Conservation (phyloP, 2,329 filamentous ascomycete species). For the Lasiodiplodia theobromae region DNA sequence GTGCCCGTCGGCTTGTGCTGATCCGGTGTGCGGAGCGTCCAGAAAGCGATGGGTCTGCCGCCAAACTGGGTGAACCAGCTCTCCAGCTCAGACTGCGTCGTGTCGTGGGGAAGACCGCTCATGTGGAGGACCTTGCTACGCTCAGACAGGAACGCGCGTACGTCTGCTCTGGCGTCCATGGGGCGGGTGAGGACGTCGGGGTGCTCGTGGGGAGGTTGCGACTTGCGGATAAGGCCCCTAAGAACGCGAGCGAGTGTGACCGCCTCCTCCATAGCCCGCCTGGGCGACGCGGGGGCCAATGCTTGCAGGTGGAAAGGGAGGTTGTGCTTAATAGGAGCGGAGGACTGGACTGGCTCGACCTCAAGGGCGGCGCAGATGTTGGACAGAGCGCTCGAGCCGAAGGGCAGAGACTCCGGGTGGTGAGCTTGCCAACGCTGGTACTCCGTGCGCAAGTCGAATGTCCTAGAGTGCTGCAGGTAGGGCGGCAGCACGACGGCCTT, state of each 20-base stretch:
- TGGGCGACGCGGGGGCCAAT: conserved; percentile 90
- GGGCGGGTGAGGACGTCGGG: conserved; percentile 93
- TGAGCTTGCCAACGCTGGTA: conserved; percentile 99
- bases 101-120: conserved; percentile 96
- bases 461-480: conserved; percentile 96
- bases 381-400: conserved; percentile 91
- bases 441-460: conserved; percentile 95
- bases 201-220: conserved; percentile 90
- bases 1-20: conserved; percentile 99
- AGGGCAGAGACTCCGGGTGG: conserved; percentile 95
- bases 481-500: conserved; percentile 96
- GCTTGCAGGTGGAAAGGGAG: conserved; percentile 97
- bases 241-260: conserved; percentile 93
- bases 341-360: conserved; percentile 96
- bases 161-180: conserved; percentile 96
- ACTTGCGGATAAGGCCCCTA: conserved; percentile 92
- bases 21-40: conserved; percentile 96
- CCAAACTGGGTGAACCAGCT: conserved; percentile 99
- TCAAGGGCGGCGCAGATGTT: conserved; percentile 99
- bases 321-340: conserved; percentile 98
- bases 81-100: conserved; percentile 96
- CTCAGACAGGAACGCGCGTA: conserved; percentile 93
- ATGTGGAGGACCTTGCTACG: conserved; percentile 98
- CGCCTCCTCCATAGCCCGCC: conserved; percentile 96
- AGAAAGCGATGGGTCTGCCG: conserved; percentile 96